Percentiles rank a stretch among this genome's conserved stretches.
Evolutionary conservation across 1,284 basidiomycete genomes (phyloP).

Genomic region (Veloboletus limbatus): DNA sequence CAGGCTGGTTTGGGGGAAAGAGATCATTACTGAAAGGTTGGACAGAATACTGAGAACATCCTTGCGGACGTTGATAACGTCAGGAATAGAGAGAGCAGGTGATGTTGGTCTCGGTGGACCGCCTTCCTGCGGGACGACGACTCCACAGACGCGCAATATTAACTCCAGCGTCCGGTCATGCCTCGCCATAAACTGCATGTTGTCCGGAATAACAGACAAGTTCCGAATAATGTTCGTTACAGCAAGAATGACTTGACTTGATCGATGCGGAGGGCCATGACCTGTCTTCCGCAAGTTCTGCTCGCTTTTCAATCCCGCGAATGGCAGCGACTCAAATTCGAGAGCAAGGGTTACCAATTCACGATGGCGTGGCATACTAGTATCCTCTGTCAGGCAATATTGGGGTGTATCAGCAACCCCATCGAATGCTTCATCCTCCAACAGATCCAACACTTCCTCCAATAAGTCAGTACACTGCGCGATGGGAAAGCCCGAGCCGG

Average conservation of each 20-base stretch:
- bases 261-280: constrained; percentile 56
- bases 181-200: constrained; percentile 64
- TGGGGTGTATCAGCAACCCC: constrained; percentile 44
- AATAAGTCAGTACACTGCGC: constrained; percentile 78
- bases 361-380: constrained; percentile 55
- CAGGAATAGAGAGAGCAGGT: constrained; percentile 60
- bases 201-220: constrained; percentile 74
- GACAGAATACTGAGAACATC: constrained; percentile 76
- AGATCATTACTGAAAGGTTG: constrained; percentile 57
- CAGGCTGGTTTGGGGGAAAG: constrained; percentile 40
- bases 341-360: constrained; percentile 58
- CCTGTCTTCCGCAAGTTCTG: constrained; percentile 48
- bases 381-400: constrained; percentile 31
- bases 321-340: constrained; percentile 56
- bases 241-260: constrained; percentile 67
- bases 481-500: constrained; percentile 71
- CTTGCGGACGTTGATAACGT: constrained; percentile 73
- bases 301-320: constrained; percentile 49
- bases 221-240: constrained; percentile 86
- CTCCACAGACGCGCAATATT: constrained; percentile 62
- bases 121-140: constrained; percentile 42
- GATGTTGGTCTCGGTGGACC: constrained; percentile 47
- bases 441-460: constrained; percentile 83
- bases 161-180: constrained; percentile 66
- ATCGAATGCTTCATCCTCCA: constrained; percentile 81